Percentiles rank a stretch among this genome's conserved stretches.
Conservation (phyloP, 228 moss, liverwort and hornwort genomes). For the Sphagnum fallax region DNA sequence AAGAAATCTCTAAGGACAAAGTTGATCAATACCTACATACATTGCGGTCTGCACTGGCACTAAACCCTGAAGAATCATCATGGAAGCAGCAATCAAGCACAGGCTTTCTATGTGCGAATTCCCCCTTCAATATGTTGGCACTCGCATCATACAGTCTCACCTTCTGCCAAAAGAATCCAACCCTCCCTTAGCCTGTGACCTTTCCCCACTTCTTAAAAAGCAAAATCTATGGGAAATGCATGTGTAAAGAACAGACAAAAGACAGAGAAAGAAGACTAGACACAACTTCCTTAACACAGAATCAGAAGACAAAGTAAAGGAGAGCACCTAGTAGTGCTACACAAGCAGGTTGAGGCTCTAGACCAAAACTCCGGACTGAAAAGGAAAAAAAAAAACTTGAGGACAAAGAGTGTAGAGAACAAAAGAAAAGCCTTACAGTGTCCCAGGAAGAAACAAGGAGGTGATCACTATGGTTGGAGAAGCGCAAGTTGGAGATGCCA, state of each 20-base stretch:
- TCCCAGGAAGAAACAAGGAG: conserved; percentile 92
- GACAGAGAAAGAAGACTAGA: no score
- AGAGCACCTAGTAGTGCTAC: no score
- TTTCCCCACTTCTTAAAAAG: background rate
- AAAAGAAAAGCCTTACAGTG: conserved; percentile 26
- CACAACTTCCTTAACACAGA: no score
- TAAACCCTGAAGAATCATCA: conserved; percentile 79
- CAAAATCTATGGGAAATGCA: no score
- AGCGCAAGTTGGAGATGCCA: conserved; percentile 84
- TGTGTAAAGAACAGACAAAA: no score
- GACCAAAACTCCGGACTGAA: no score
- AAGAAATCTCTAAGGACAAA: background rate
- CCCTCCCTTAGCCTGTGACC: background rate
- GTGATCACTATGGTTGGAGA: conserved; percentile 91
- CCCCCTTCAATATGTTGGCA: conserved; percentile 54
- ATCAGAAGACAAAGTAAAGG: no score
- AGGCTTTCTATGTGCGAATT: conserved; percentile 61
- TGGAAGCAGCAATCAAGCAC: conserved; percentile 89
- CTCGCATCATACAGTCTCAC: conserved; percentile 79
- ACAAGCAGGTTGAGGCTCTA: no score
- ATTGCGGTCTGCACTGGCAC: conserved; percentile 58
- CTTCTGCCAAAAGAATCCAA: conserved; percentile 41
- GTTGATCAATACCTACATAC: conserved; percentile 40
- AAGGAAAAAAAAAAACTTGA: no score
- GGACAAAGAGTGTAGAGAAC: no score